Conservation (phyloP, 176 grass and related monocot species). For the Cocos nucifera region DNA sequence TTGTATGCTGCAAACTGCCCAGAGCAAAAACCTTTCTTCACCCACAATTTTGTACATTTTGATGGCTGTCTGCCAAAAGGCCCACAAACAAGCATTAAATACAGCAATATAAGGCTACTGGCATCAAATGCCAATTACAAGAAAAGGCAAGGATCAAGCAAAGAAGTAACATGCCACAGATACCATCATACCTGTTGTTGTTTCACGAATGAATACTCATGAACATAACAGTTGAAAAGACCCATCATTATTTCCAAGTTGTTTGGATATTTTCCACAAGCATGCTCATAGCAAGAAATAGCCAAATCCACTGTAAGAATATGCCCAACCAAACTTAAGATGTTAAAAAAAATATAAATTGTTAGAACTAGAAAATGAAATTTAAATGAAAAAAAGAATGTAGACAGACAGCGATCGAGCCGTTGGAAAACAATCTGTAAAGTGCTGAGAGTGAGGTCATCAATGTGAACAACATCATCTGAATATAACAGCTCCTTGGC, state of each 20-base stretch:
- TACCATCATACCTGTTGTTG: slow-evolving; percentile 74
- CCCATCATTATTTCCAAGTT: slow-evolving; percentile 99
- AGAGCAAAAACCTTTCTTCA: slow-evolving; percentile 95
- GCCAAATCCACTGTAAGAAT: slow-evolving; percentile 80
- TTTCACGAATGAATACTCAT: slow-evolving; percentile 90
- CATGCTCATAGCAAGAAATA: slow-evolving; percentile 95
- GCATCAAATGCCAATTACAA: not conserved
- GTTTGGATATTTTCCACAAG: slow-evolving; percentile 73
- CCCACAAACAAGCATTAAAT: slow-evolving; percentile 18
- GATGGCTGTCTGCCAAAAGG: slow-evolving; percentile 76
- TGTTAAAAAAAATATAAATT: slow-evolving; percentile 9
- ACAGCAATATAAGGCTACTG: not conserved
- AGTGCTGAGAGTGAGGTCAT: slow-evolving; percentile 95
- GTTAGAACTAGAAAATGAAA: slow-evolving; percentile 3
- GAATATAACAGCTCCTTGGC: slow-evolving; percentile 71
- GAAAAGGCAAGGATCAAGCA: not conserved
- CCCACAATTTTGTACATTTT: slow-evolving; percentile 98
- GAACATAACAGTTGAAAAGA: slow-evolving; percentile 94
- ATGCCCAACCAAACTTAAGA: slow-evolving; percentile 12
- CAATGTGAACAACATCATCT: slow-evolving; percentile 66
- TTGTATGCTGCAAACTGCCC: slow-evolving; percentile 95
- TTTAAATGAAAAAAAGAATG: slow-evolving; percentile 7
- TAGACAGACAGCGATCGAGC: slow-evolving; percentile 63
- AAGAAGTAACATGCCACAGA: not conserved
- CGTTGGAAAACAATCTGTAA: slow-evolving; percentile 92